Base-by-base conservation (phyloP, 2,329 filamentous ascomycete genomes). In the Fusarium abutilonis region DNA sequence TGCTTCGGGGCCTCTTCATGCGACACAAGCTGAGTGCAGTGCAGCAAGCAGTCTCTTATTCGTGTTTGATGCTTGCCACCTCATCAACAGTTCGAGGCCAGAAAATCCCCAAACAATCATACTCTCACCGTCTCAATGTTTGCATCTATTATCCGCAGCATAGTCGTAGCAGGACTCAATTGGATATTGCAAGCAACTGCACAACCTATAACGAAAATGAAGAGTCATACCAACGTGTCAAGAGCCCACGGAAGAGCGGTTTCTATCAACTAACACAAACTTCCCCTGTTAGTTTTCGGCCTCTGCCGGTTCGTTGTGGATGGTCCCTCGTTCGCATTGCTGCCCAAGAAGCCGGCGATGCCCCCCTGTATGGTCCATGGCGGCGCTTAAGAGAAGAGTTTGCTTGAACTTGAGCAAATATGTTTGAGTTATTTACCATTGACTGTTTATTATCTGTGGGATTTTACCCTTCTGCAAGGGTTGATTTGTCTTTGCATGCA, bases 181-280 rank as follows among this genome's bases (percentile, higher is more conserved):
- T 35, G 35, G 36, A n/a, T 42, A 36, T 41, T 17, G 6, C 21
- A 26, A 26, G 8, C 23, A 26, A 31, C 13, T 31, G 29, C 29
- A 3, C 5, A 5, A 11, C 10, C 45, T 45, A 35, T 45, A 36
- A 19, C 29, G 36, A 26, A 45, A 57, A 40, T 35, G 35, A 65
- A 61, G 61, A 64, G 61, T 58, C 56, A 65, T 61, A 62, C 34
- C 35, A 65, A 62, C 61, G 61, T 64, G 61, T 65, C 61, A 64
- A 61, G 23, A 26, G 8, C 23, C 23, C 23, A 26, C 23, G 23
- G 6, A 26, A 4, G 46, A 48, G 42, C 41, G 31, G 38, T 32
- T 48, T 42, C 46, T 31, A 39, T 63, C 47, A 17, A 52, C 60
- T 41, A 64, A 55, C 42, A 55, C 21, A 48, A 64, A 44, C 31